A percentile compares a stretch with the other conserved stretches of the same genome.
These are phyloP conservation scores for Microascus cirrosus DNA, from an alignment of 2,329 filamentous ascomycete species.

Conservation along the genomic window DNA sequence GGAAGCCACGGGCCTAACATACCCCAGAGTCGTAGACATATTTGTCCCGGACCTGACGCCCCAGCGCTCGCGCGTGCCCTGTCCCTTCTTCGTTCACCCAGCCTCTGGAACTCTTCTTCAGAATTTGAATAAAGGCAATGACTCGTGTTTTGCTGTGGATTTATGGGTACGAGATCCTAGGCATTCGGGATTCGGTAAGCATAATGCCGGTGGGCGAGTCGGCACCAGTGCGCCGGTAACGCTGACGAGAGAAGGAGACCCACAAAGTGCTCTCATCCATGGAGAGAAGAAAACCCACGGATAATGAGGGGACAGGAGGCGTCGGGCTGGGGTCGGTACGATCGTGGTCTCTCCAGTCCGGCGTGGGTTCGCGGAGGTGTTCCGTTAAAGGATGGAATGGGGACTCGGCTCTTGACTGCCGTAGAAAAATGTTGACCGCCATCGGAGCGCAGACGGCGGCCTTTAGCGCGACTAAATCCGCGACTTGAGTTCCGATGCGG, in stretches of 20 bases:
- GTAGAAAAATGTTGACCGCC: slow-evolving; percentile 2
- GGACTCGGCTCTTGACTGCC: background rate
- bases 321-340: background rate
- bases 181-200: background rate
- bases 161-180: background rate
- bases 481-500: background rate
- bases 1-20: slow-evolving; percentile 9
- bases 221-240: background rate
- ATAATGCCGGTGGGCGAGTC: background rate
- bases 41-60: slow-evolving; percentile 7
- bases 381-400: background rate
- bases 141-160: background rate
- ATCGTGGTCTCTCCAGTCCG: background rate
- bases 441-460: slow-evolving; percentile 1
- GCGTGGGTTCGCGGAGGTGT: background rate
- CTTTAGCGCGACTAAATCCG: background rate
- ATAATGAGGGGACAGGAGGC: background rate
- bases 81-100: background rate
- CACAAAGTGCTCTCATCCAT: background rate
- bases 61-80: slow-evolving; percentile 3
- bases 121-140: background rate
- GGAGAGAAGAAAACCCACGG: background rate
- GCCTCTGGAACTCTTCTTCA: background rate
- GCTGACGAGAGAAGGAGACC: background rate
- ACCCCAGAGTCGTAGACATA: slow-evolving; percentile 43